These are phyloP conservation scores for Lipomyces japonicus DNA, from an alignment of 805 yeast genomes.

Conservation along the genomic window DNA sequence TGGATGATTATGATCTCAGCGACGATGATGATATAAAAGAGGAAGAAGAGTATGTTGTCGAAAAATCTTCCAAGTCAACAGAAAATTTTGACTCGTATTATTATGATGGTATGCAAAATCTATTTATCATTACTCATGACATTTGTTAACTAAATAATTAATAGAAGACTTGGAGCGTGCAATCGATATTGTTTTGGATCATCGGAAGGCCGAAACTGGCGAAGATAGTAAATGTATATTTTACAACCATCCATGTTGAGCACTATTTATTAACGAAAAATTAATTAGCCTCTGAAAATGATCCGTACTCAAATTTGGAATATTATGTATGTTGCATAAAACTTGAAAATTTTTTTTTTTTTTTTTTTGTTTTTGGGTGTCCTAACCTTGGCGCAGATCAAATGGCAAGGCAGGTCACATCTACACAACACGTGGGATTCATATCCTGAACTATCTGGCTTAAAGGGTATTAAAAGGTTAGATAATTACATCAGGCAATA, in stretches of 20 bases:
- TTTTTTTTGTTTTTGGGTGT: conserved; percentile 29
- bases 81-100: conserved; percentile 8
- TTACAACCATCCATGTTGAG: background rate
- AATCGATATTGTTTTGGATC: conserved; percentile 54
- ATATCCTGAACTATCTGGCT: conserved; percentile 46
- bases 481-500: conserved; percentile 85
- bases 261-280: background rate
- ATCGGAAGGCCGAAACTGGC: conserved; percentile 45
- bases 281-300: conserved; percentile 12
- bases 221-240: conserved; percentile 20
- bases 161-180: too few relatives aligned
- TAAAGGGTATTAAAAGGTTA: conserved; percentile 76
- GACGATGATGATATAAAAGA: conserved; percentile 40
- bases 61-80: conserved; percentile 1
- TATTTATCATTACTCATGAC: conserved; percentile 1
- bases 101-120: background rate
- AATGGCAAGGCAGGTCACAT: conserved; percentile 87
- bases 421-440: conserved; percentile 93
- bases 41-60: conserved; percentile 1
- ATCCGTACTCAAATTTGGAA: conserved; percentile 35
- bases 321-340: conserved; percentile 38
- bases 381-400: conserved; percentile 44
- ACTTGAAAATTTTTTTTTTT: conserved; percentile 57
- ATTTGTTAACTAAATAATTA: too few relatives aligned
- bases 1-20: conserved; percentile 47